Evolutionary conservation across 768 basidiomycete genomes (phyloP).

Genomic region (Tulasnella sp.): DNA sequence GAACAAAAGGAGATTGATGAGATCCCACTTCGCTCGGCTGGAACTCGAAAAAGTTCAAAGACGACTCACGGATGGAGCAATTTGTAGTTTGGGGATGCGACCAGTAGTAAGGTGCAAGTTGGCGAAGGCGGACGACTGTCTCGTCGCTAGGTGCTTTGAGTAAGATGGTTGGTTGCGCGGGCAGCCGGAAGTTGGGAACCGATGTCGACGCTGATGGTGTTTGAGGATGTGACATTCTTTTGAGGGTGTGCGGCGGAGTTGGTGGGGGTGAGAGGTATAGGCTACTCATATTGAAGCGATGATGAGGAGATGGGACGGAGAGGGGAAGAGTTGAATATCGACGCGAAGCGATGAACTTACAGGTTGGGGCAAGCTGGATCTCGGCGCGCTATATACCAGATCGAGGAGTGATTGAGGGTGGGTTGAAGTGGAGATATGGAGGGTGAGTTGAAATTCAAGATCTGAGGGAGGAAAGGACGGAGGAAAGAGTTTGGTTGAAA

Average conservation of each 20-base stretch:
- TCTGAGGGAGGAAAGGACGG: no score
- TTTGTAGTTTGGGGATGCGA: conserved; percentile 65
- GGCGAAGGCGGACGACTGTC: conserved; percentile 57
- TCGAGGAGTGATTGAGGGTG: no score
- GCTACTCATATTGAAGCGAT: neutral
- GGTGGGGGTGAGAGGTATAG: conserved; percentile 9
- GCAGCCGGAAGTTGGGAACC: neutral
- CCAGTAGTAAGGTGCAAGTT: conserved; percentile 60
- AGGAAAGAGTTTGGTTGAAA: no score
- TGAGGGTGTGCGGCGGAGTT: neutral
- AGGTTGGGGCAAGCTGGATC: no score
- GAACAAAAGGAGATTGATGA: conserved; percentile 4
- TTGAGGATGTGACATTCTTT: neutral
- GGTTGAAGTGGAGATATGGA: no score
- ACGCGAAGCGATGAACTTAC: no score
- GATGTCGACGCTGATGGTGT: neutral
- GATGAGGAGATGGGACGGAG: neutral
- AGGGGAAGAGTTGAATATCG: no score
- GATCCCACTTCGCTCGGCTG: no score
- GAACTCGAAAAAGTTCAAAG: neutral
- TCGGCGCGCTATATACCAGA: no score
- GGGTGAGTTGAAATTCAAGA: no score
- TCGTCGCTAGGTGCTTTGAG: conserved; percentile 55
- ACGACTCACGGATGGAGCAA: conserved; percentile 55
- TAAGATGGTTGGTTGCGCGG: conserved; percentile 2